These are phyloP conservation scores for Miscanthus sacchariflorus DNA, from an alignment of 202 grass and related monocot genomes.

Conservation along the genomic window DNA sequence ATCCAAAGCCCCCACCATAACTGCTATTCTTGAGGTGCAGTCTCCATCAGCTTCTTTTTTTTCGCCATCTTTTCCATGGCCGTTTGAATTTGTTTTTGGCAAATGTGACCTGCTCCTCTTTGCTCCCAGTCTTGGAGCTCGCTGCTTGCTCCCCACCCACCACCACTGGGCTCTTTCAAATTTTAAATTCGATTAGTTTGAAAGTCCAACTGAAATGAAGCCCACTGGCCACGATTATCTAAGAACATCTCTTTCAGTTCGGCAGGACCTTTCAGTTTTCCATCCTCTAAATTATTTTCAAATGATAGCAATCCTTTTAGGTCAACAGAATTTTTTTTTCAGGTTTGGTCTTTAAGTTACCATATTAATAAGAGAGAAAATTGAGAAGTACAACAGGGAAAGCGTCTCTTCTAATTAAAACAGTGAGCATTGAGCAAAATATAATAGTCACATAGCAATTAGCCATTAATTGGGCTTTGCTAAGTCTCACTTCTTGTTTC, in stretches of 20 bases:
- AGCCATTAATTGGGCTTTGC: not conserved
- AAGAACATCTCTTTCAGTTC: slow-evolving; percentile 9
- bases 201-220: slow-evolving; percentile 40
- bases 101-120: slow-evolving; percentile 50
- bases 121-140: slow-evolving; percentile 49
- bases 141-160: slow-evolving; percentile 62
- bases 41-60: slow-evolving; percentile 47
- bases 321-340: not conserved
- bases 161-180: slow-evolving; percentile 44
- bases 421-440: not conserved
- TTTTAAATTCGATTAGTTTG: slow-evolving; percentile 29
- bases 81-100: slow-evolving; percentile 17
- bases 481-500: not conserved
- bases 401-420: slow-evolving; percentile 7
- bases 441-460: not conserved
- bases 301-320: not conserved
- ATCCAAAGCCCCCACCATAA: slow-evolving; percentile 47
- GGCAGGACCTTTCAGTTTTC: not conserved
- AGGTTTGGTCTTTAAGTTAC: not conserved
- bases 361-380: not conserved
- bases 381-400: not conserved
- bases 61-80: slow-evolving; percentile 9
- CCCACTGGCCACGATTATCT: slow-evolving; percentile 39
- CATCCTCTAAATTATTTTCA: not conserved
- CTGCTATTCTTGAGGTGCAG: slow-evolving; percentile 42